Percentiles rank a stretch among this genome's conserved stretches.
These are phyloP conservation scores for Poa pratensis DNA, from an alignment of 176 grass and related monocot species.

Conservation along the genomic window DNA sequence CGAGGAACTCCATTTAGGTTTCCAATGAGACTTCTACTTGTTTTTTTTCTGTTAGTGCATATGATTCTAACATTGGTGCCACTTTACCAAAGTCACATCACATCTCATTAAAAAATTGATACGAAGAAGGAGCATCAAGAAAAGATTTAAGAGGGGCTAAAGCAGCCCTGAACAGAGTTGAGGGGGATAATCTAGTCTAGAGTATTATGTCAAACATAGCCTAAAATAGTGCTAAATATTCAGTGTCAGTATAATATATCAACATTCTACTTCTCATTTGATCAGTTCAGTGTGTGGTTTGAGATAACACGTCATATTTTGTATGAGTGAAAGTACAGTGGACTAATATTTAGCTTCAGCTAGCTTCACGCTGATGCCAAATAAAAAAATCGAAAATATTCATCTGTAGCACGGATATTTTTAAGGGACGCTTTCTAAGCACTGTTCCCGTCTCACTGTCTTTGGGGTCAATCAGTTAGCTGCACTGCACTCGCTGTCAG, in stretches of 20 bases:
- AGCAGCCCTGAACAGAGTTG: background rate
- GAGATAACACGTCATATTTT: conserved; percentile 27
- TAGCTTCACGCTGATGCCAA: conserved; percentile 1
- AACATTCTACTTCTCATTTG: background rate
- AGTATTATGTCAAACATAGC: background rate
- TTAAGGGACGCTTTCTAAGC: background rate
- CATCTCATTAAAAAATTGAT: conserved; percentile 12
- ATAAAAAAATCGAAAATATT: conserved; percentile 16
- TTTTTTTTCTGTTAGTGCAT: conserved; percentile 34
- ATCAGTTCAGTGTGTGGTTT: background rate
- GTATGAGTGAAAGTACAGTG: background rate
- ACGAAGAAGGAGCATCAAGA: background rate
- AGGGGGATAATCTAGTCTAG: background rate
- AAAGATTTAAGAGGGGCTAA: background rate
- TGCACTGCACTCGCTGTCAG: background rate
- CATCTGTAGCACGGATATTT: background rate
- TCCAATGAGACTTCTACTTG: conserved; percentile 20
- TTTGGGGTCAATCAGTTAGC: background rate
- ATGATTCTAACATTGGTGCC: conserved; percentile 22
- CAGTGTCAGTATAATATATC: background rate
- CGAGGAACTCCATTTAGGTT: conserved; percentile 31
- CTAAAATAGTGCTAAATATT: background rate
- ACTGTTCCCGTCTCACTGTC: background rate
- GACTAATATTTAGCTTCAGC: conserved; percentile 10
- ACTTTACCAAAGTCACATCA: conserved; percentile 42